Conservation (phyloP, 345 rosid genomes). For the Citrus hindsii region DNA sequence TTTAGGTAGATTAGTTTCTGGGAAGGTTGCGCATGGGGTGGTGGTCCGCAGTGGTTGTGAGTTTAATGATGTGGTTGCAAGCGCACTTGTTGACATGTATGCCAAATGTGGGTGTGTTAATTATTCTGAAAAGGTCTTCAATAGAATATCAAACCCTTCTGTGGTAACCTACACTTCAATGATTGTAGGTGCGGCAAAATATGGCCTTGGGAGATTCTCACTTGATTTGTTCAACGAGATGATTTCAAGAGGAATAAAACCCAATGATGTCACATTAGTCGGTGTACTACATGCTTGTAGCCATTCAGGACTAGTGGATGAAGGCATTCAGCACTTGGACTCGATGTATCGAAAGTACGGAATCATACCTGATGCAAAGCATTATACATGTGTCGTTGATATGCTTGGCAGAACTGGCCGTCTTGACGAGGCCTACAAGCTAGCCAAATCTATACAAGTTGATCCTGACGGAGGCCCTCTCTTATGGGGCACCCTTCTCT, state of each 20-base stretch:
- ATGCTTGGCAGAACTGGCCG: constrained; percentile 78
- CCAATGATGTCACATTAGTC: constrained; percentile 66
- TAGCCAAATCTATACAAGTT: constrained; percentile 50
- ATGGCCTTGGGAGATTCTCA: constrained; percentile 51
- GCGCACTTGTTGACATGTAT: constrained; percentile 80
- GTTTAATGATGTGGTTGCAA: constrained; percentile 51
- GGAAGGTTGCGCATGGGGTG: constrained; percentile 62
- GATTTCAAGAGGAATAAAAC: constrained; percentile 49
- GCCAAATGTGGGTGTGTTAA: constrained; percentile 61
- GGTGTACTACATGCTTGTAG: constrained; percentile 78
- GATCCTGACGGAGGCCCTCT: constrained; percentile 48
- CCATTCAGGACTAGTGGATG: constrained; percentile 69
- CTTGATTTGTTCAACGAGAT: constrained; percentile 50
- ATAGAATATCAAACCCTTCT: constrained; percentile 43
- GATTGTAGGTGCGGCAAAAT: constrained; percentile 56
- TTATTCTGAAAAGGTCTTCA: constrained; percentile 56
- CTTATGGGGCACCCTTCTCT: constrained; percentile 76
- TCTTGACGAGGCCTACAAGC: constrained; percentile 58
- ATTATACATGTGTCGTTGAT: constrained; percentile 74
- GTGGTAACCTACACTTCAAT: constrained; percentile 72
- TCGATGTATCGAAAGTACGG: constrained; percentile 49
- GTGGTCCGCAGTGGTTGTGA: constrained; percentile 45
- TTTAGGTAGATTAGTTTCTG: constrained; percentile 57
- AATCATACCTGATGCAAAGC: constrained; percentile 53
- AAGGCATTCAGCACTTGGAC: constrained; percentile 54